Percentiles rank a stretch among this genome's conserved stretches.
phyloP scores from a whole-genome alignment of 495 filamentous ascomycete species.

The Haplographium delicatum region DNA sequence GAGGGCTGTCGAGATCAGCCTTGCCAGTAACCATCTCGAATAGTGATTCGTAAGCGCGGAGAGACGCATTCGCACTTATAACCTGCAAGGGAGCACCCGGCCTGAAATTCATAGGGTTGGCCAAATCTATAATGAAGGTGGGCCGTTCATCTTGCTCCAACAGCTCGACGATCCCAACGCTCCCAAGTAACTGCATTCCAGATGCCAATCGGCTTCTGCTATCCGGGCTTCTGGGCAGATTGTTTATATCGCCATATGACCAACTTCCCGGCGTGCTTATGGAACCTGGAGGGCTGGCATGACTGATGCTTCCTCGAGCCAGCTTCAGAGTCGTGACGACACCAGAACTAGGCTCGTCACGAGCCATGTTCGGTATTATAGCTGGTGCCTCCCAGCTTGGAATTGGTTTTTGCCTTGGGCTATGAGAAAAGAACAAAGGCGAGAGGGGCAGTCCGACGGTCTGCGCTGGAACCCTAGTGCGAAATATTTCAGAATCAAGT shows the following conservation, averaged over 20 bases:
- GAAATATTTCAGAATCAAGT: constrained; percentile 11
- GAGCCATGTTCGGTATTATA: constrained; percentile 53
- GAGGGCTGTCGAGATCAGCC: constrained; percentile 26
- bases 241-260: constrained; percentile 37
- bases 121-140: constrained; percentile 62
- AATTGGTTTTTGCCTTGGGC: constrained; percentile 36
- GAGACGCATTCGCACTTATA: constrained; percentile 51
- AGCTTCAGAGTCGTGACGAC: constrained; percentile 58
- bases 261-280: constrained; percentile 43
- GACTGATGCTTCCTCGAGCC: constrained; percentile 51
- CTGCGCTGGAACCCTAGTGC: background rate
- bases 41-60: constrained; percentile 43
- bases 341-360: constrained; percentile 45
- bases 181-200: constrained; percentile 42
- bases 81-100: constrained; percentile 45
- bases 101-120: constrained; percentile 43
- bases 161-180: constrained; percentile 57
- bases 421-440: constrained; percentile 56
- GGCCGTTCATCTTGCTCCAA: constrained; percentile 63
- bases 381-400: constrained; percentile 48
- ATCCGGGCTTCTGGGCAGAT: constrained; percentile 37
- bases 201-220: constrained; percentile 31
- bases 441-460: constrained; percentile 32
- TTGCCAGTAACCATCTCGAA: constrained; percentile 46
- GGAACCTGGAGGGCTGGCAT: constrained; percentile 41